phyloP scores from a whole-genome alignment of 805 yeast genomes.

The Priceomyces fermenticarens region DNA sequence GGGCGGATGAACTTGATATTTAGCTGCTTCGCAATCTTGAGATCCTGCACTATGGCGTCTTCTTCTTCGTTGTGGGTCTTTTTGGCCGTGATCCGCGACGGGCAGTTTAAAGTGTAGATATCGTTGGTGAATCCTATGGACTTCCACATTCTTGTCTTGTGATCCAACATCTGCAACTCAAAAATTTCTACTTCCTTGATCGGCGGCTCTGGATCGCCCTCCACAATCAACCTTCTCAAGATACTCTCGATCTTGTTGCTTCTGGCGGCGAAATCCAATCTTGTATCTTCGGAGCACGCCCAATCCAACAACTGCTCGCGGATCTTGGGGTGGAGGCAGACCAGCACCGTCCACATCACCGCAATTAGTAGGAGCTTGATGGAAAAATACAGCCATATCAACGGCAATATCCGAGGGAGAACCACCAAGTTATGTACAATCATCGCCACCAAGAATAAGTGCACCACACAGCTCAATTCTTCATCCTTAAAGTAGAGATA shows the following conservation, averaged over 20 bases:
- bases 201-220: conserved; percentile 14
- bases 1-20: conserved; percentile 44
- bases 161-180: conserved; percentile 59
- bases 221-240: conserved; percentile 13
- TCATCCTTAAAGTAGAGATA: conserved; percentile 67
- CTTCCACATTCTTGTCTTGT: conserved; percentile 56
- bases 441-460: conserved; percentile 31
- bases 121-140: conserved; percentile 56
- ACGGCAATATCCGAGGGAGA: conserved; percentile 26
- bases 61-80: conserved; percentile 16
- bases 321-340: conserved; percentile 51
- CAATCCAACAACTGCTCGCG: conserved; percentile 45
- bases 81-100: conserved; percentile 15
- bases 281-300: conserved; percentile 62
- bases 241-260: conserved; percentile 49
- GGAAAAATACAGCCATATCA: conserved; percentile 26
- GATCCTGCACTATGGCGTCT: conserved; percentile 5
- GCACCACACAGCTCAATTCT: conserved; percentile 52
- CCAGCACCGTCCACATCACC: conserved; percentile 48
- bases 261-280: conserved; percentile 46
- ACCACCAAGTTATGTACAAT: conserved; percentile 20
- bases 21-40: conserved; percentile 1
- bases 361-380: conserved; percentile 30
- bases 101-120: conserved; percentile 48
- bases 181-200: conserved; percentile 56